Base-by-base conservation (phyloP, 805 yeast genomes). In the Hanseniaspora nectarophila region DNA sequence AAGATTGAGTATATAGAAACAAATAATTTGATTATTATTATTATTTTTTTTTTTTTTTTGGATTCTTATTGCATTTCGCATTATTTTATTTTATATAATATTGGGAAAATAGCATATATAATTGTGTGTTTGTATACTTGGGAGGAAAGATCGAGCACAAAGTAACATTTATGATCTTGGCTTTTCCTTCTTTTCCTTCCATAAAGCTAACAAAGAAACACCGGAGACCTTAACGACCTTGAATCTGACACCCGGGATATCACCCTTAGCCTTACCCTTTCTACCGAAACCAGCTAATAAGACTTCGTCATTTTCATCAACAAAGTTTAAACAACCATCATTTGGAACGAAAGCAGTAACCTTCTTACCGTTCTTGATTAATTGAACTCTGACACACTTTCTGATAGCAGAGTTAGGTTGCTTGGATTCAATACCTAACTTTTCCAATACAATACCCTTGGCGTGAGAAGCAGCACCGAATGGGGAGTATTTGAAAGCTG, bases 211-310 rank as follows among this genome's bases (percentile, higher is more conserved):
- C 76, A 92, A 82, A 67, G 98, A 92, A 70, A 94, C 98, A 85
- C 98, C 98, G 67, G 98, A 86, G 68, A 92, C 99, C 82, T 92
- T 92, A 74, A 92, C 99, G 73, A 92, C 99, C 86, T 92, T 92
- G 88, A 92, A 92, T 85, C 99, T 92, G 73, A 92, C 99, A 87
- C 99, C 99, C 76, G 98, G 98, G 72, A 92, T 90, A 89, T 92
- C 99, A 82, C 99, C 98, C 95, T 92, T 92, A 75, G 98, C 98
- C 83, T 92, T 92, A 81, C 98, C 98, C 83, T 95, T 92, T 81
- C 97, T 88, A 87, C 99, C 99, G 88, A 92, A 92, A 82, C 99
- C 99, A 70, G 99, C 97, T 68, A 92, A 81, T 70, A 92, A 80
- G 68, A 92, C 99, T 77, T 92, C 97, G 79, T 92, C 99, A 82